These are phyloP conservation scores for Kwoniella shivajii DNA, from an alignment of 1,284 basidiomycete genomes.

Conservation along the genomic window DNA sequence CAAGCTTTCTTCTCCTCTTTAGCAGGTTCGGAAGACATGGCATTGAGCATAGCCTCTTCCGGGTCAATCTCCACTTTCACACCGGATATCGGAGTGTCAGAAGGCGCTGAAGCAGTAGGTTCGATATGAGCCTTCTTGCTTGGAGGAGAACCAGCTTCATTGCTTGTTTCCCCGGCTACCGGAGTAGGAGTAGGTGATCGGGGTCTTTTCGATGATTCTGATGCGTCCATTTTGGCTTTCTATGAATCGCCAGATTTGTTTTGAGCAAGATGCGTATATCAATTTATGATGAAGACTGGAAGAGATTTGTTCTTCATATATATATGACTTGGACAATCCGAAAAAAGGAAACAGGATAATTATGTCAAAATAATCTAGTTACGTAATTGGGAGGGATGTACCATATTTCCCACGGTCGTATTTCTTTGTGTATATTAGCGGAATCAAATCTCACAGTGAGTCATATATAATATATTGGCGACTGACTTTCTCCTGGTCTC, in stretches of 20 bases:
- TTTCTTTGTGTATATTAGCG: too few relatives aligned
- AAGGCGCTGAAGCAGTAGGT: slow-evolving; percentile 5
- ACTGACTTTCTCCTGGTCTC: background rate
- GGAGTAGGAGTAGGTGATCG: slow-evolving; percentile 15
- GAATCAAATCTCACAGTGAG: background rate
- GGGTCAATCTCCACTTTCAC: slow-evolving; percentile 12
- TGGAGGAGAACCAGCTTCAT: slow-evolving; percentile 1
- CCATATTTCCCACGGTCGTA: too few relatives aligned
- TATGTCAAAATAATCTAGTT: too few relatives aligned
- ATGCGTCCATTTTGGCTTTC: background rate
- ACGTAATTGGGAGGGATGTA: too few relatives aligned
- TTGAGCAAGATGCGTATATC: background rate
- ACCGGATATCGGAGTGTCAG: background rate
- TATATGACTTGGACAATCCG: background rate
- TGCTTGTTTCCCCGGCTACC: background rate
- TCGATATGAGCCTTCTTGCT: slow-evolving; percentile 13
- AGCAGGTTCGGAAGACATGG: background rate
- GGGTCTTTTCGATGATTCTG: slow-evolving; percentile 19
- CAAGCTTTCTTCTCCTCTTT: background rate
- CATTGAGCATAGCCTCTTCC: slow-evolving; percentile 22
- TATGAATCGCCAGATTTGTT: background rate
- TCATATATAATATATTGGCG: too few relatives aligned
- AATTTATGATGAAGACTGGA: too few relatives aligned
- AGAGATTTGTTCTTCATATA: too few relatives aligned
- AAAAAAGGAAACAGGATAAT: background rate